Evolutionary conservation across 352 stramenopile genomes (phyloP), one percentile per base, ranked within the genome.

Genomic region (Pythium brachiatum): DNA sequence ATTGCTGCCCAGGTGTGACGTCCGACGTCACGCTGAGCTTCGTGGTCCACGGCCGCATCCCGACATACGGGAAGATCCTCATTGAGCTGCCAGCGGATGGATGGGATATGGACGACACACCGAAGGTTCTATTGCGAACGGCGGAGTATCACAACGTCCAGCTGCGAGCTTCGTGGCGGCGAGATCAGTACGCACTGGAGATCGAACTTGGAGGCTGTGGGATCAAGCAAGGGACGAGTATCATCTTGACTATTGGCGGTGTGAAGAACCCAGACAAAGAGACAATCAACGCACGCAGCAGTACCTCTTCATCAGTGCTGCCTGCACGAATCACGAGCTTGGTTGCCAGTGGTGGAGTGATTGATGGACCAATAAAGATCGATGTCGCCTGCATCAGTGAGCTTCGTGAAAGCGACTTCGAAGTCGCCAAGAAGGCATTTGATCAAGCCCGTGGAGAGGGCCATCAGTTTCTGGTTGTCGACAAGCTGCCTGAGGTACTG

Each of bases 311-410:
- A 12, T 51, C 39, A 29, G 21, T 26, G 0, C 50, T 16, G 1
- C 39, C 16, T 29, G 62, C 44, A 7, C 60, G 78, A 0, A 58
- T 92, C 15, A 90, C 78, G 5, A 90, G 79, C 41, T 62, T 89
- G 2, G 74, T 73, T 0, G 25, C 68, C 6, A 78, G 59, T 55
- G 76, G 74, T 9, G 73, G 78, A 7, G 81, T 90, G 25, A 79
- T 92, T 34, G 79, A 90, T 60, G 83, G 81, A 0, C 83, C 83
- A 0, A 76, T 51, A 16, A 75, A 62, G 44, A 57, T 92, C 18
- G 74, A 88, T 31, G 70, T 90, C n/a, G 69, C 83, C 1, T 60
- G 69, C 3, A 92, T 89, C 57, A 90, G 80, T 38, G 74, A 89
- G 38, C 70, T 92, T 0, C 72, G 79, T 3, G 76, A 86, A 48